A percentile compares a stretch with the other conserved stretches of the same genome.
phyloP scores from a whole-genome alignment of 2,329 filamentous ascomycete species.

The Talaromyces sp. region DNA sequence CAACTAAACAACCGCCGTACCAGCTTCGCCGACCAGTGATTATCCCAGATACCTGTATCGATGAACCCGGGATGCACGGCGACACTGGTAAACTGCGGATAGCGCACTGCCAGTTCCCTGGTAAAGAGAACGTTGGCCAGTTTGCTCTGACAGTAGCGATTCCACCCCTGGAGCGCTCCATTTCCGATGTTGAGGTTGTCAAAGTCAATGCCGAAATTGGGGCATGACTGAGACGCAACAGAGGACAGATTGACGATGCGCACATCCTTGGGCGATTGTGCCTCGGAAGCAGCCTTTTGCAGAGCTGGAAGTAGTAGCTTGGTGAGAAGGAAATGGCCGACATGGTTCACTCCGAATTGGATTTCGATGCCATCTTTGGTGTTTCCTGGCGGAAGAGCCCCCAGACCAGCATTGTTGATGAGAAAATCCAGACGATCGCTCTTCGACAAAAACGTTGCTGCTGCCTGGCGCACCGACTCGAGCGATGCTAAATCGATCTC shows the following conservation, averaged over 20 bases:
- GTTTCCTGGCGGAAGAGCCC: conserved; percentile 23
- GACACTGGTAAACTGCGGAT: neutral
- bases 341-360: conserved; percentile 35
- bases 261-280: neutral
- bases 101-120: neutral
- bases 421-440: conserved; percentile 27
- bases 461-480: conserved; percentile 35
- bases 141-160: neutral
- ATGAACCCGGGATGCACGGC: neutral
- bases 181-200: neutral
- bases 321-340: conserved; percentile 33
- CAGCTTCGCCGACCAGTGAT: neutral
- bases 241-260: neutral
- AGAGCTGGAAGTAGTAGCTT: conserved; percentile 24
- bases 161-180: neutral
- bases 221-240: neutral
- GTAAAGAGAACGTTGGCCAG: neutral
- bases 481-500: conserved; percentile 42
- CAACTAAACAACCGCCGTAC: neutral
- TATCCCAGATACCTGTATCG: neutral
- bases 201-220: neutral
- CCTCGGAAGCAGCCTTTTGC: neutral
- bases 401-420: conserved; percentile 15
- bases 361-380: conserved; percentile 33
- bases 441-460: conserved; percentile 22